Base-by-base conservation (phyloP, 345 rosid genomes). In the Nephelium lappaceum region DNA sequence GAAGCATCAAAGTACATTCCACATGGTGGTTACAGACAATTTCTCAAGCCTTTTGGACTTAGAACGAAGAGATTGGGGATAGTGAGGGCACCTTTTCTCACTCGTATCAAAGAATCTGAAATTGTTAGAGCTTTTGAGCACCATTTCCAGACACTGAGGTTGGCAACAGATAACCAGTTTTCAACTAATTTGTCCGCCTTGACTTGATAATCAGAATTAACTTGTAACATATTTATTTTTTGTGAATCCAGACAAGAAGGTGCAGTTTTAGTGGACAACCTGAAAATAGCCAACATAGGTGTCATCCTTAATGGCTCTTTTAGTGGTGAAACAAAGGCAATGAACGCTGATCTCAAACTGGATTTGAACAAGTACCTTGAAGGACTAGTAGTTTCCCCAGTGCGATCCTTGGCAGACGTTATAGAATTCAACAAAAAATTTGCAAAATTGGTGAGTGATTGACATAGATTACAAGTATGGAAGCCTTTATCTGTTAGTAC, bases 1-100 rank as follows among this genome's bases (percentile, higher is more conserved):
- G 27, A 45, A 4, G 93, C 93, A 0, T 74, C 90, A 0, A 43
- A 81, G 49, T 81, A 77, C 83, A 92, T 86, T 39, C 93, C 94
- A 3, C 6, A 23, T n/a, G 93, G 89, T 3, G 93, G 94, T 69
- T 92, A 89, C 79, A 85, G 78, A 74, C 87, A 85, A 61, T 90
- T 90, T 71, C 85, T 88, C 14, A 88, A 79, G 24, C 74, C n/a
- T 12, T 8, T 51, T 63, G 83, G 83, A 16, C 83, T 88, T 1
- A 72, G 75, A 73, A 83, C 82, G 71, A 88, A 85, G 72, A 66
- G 85, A 66, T 47, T 75, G n/a, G 91, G 87, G 24, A 69, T 83
- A 11, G 80, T 84, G 7, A 19, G 36, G 36, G 36, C 2, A 31
- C 36, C 36, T 31, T 31, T 31, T 31, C 36, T 31, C 36, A 31